phyloP scores from a whole-genome alignment of 1,139 yeast species.

The Saccharomyces hybrid region DNA sequence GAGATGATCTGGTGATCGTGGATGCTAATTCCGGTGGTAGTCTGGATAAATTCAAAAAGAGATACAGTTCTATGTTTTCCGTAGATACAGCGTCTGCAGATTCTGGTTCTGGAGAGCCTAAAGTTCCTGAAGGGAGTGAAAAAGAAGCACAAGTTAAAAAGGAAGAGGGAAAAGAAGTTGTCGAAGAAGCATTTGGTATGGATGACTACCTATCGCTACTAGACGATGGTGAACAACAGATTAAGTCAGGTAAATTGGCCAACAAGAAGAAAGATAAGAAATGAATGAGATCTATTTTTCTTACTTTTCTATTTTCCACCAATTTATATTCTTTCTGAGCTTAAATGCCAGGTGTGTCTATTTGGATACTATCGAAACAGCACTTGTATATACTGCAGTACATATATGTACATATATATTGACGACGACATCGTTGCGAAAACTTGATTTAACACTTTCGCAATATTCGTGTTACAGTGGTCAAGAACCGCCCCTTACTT shows the following conservation, averaged over 20 bases:
- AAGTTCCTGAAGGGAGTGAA: slow-evolving; percentile 11
- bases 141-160: slow-evolving; percentile 16
- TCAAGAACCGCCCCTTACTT: no score
- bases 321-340: background rate
- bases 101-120: slow-evolving; percentile 16
- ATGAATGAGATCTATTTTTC: background rate
- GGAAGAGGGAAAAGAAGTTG: slow-evolving; percentile 11
- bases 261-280: slow-evolving; percentile 42
- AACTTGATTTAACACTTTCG: background rate
- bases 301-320: background rate
- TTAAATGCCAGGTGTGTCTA: background rate
- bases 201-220: slow-evolving; percentile 56
- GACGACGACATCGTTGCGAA: background rate
- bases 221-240: slow-evolving; percentile 55
- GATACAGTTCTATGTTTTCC: slow-evolving; percentile 50
- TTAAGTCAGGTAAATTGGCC: slow-evolving; percentile 57
- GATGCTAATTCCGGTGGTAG: slow-evolving; percentile 84
- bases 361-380: background rate
- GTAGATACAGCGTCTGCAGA: slow-evolving; percentile 21
- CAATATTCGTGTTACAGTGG: background rate
- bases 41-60: slow-evolving; percentile 75
- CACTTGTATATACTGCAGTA: background rate
- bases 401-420: background rate
- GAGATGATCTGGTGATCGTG: slow-evolving; percentile 63
- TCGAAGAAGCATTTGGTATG: slow-evolving; percentile 28